Conservation (phyloP, 768 basidiomycete genomes). For the Tylopilus sp. region DNA sequence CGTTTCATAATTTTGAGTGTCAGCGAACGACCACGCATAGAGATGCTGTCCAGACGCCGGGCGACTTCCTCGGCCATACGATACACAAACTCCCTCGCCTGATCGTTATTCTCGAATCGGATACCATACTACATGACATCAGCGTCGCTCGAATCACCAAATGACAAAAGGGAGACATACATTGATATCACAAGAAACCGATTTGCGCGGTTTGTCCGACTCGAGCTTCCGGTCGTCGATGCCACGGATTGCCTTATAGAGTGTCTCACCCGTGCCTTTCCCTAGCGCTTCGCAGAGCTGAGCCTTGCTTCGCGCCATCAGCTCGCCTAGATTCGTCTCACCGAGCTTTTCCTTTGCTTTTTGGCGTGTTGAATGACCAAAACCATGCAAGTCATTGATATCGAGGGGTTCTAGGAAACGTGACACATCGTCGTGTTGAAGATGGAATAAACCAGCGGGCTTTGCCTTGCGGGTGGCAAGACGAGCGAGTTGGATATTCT, state of each 20-base stretch:
- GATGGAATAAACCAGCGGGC: conserved; percentile 82
- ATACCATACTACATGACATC: conserved; percentile 76
- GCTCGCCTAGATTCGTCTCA: conserved; percentile 63
- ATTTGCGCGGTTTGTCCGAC: conserved; percentile 82
- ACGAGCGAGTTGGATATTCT: conserved; percentile 90
- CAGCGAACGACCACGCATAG: conserved; percentile 68
- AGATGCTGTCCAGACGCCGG: conserved; percentile 61
- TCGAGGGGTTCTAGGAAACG: conserved; percentile 62
- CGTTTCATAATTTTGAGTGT: conserved; percentile 90
- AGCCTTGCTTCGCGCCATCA: conserved; percentile 59
- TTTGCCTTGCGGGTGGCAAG: conserved; percentile 90
- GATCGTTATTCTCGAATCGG: conserved; percentile 78
- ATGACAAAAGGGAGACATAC: conserved; percentile 42
- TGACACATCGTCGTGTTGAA: conserved; percentile 50
- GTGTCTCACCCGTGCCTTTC: conserved; percentile 74
- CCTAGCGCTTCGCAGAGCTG: conserved; percentile 73
- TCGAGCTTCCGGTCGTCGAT: conserved; percentile 79
- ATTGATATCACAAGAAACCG: conserved; percentile 93
- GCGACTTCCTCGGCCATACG: conserved; percentile 79
- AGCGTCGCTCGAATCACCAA: background rate
- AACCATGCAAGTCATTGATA: conserved; percentile 83
- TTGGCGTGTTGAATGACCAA: conserved; percentile 70
- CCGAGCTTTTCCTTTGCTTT: conserved; percentile 83
- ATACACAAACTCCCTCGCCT: conserved; percentile 75
- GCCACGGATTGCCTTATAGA: conserved; percentile 82